Evolutionary conservation across 345 rosid genomes (phyloP).

Genomic region (Salix exigua): DNA sequence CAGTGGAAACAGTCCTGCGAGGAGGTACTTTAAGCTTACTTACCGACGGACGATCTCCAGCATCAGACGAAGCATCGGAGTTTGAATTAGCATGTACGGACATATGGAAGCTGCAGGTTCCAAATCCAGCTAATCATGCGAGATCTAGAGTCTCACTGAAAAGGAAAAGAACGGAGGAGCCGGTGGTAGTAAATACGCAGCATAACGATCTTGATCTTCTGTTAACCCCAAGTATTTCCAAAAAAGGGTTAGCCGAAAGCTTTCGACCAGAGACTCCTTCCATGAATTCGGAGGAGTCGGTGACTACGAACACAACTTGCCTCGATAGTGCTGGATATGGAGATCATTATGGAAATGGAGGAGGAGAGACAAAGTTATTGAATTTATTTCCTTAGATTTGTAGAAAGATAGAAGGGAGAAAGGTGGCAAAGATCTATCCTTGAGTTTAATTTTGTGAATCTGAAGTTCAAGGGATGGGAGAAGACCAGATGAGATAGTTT

Average conservation of each 20-base stretch:
- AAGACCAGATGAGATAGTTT: not conserved
- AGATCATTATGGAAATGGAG: conserved; percentile 29
- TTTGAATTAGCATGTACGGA: conserved; percentile 46
- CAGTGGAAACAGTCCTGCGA: conserved; percentile 80
- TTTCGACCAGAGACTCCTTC: conserved; percentile 63
- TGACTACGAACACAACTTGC: conserved; percentile 41
- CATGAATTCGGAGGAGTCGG: conserved; percentile 88
- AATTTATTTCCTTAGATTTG: conserved; percentile 43
- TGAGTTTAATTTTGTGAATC: conserved; percentile 18
- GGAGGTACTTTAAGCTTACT: conserved; percentile 63
- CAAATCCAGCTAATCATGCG: conserved; percentile 32
- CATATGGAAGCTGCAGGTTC: conserved; percentile 45
- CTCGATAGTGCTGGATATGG: conserved; percentile 41
- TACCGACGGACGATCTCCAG: conserved; percentile 32
- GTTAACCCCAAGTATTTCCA: conserved; percentile 36
- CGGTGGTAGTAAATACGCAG: conserved; percentile 13
- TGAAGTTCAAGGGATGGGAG: conserved; percentile 16
- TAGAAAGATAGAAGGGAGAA: conserved; percentile 17
- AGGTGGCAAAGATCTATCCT: conserved; percentile 5
- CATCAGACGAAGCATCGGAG: conserved; percentile 67
- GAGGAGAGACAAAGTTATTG: conserved; percentile 45
- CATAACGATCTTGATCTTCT: conserved; percentile 69
- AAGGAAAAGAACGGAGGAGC: conserved; percentile 43
- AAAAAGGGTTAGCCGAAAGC: conserved; percentile 26
- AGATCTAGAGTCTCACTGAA: conserved; percentile 56